Percentiles rank a stretch among this genome's conserved stretches.
These are phyloP conservation scores for Ophiostoma triangulosporum DNA, from an alignment of 2,329 filamentous ascomycete species.

Conservation along the genomic window DNA sequence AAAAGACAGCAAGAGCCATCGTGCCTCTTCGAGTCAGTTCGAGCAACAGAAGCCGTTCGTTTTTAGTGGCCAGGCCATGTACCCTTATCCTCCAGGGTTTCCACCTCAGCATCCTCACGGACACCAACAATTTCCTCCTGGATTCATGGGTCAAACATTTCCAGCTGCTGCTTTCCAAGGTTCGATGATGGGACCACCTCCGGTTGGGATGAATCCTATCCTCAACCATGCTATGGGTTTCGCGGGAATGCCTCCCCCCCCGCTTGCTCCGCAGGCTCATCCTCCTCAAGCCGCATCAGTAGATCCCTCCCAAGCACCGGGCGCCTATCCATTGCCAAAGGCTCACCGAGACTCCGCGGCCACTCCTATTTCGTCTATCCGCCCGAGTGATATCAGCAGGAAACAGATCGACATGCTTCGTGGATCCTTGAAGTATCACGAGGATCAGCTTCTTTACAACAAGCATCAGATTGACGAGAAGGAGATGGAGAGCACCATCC, in stretches of 20 bases:
- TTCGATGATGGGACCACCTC: constrained; percentile 16
- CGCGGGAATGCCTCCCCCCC: background rate
- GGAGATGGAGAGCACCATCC: constrained; percentile 34
- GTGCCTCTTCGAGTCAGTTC: constrained; percentile 31
- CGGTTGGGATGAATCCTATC: constrained; percentile 14
- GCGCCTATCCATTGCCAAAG: constrained; percentile 3
- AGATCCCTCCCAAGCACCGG: background rate
- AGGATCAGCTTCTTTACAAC: constrained; percentile 48
- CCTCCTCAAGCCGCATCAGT: background rate
- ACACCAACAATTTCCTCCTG: constrained; percentile 10
- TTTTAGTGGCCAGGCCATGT: constrained; percentile 24
- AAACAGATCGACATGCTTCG: constrained; percentile 41
- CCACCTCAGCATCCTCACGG: constrained; percentile 4
- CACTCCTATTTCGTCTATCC: constrained; percentile 44
- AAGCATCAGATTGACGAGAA: constrained; percentile 48
- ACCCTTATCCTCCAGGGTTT: constrained; percentile 18
- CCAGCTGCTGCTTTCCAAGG: constrained; percentile 14
- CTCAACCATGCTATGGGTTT: constrained; percentile 6
- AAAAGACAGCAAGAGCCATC: constrained; percentile 20
- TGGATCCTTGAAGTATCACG: constrained; percentile 38
- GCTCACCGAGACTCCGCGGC: constrained; percentile 18
- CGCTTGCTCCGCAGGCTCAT: background rate
- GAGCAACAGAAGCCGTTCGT: constrained; percentile 32
- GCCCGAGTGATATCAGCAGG: constrained; percentile 45
- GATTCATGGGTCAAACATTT: constrained; percentile 13